phyloP scores from a whole-genome alignment of 192 early-diverging fungal genomes.

The Endogone sp. region DNA sequence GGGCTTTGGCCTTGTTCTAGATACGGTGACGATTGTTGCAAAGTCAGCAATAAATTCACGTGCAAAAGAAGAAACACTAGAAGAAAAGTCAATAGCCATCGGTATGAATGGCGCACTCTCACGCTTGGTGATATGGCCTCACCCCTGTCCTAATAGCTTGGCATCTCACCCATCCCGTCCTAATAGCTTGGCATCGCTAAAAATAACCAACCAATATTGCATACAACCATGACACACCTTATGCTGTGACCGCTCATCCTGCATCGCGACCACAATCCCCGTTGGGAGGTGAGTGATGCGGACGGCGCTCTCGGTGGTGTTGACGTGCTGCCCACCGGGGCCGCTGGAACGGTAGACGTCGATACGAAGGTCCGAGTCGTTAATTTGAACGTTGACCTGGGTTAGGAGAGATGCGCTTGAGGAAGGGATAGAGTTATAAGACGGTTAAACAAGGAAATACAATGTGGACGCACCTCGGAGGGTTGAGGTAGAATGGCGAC shows the following conservation, averaged over 20 bases:
- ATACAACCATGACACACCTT: conserved; percentile 46
- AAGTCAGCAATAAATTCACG: background rate
- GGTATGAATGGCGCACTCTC: too few relatives aligned
- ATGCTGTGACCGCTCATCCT: conserved; percentile 93
- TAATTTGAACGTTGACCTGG: conserved; percentile 60
- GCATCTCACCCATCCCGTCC: too few relatives aligned
- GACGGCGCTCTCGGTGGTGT: conserved; percentile 93
- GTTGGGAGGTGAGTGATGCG: conserved; percentile 91
- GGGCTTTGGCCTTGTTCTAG: conserved; percentile 83
- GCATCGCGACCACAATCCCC: conserved; percentile 81
- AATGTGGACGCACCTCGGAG: conserved; percentile 43
- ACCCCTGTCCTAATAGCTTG: too few relatives aligned
- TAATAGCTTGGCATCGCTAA: too few relatives aligned
- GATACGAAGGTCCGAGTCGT: conserved; percentile 61
- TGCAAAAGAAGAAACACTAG: background rate
- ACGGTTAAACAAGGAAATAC: background rate
- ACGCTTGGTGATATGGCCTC: too few relatives aligned
- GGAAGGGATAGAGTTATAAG: background rate
- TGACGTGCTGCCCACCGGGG: conserved; percentile 93
- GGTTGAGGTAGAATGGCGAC: conserved; percentile 78
- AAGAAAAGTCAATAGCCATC: conserved; percentile 2
- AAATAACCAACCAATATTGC: too few relatives aligned
- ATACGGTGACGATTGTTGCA: background rate
- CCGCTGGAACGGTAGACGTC: conserved; percentile 76
- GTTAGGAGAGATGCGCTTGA: background rate